Evolutionary conservation across 768 basidiomycete species (phyloP).

Genomic region (Mycena metata): DNA sequence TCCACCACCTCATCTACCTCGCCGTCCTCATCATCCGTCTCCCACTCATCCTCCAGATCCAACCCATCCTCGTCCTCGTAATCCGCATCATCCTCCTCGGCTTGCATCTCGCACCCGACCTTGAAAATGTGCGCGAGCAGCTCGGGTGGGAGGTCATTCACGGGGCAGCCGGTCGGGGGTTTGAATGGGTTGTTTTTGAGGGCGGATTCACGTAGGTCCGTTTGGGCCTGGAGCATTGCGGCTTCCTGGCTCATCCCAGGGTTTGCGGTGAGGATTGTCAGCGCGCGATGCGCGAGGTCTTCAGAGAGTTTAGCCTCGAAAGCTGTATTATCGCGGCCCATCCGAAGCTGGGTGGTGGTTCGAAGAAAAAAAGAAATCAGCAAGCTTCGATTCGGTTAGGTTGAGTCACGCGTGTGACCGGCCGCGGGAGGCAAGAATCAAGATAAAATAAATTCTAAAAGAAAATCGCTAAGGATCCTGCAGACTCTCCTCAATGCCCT

Average conservation of each 20-base stretch:
- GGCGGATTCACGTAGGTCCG: slow-evolving; percentile 41
- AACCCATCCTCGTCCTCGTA: slow-evolving; percentile 53
- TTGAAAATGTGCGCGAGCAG: slow-evolving; percentile 69
- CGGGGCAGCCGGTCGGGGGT: slow-evolving; percentile 61
- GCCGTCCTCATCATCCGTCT: slow-evolving; percentile 48
- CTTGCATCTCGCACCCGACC: slow-evolving; percentile 55
- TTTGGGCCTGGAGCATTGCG: slow-evolving; percentile 51
- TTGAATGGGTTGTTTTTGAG: slow-evolving; percentile 63
- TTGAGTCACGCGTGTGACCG: slow-evolving; percentile 15
- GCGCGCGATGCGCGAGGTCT: slow-evolving; percentile 28
- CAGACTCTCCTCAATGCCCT: slow-evolving; percentile 58
- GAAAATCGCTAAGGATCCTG: neutral
- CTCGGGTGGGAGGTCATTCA: slow-evolving; percentile 69
- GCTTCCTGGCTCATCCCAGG: slow-evolving; percentile 45
- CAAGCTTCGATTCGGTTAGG: too few species aligned
- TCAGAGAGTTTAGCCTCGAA: slow-evolving; percentile 17
- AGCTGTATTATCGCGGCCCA: slow-evolving; percentile 28
- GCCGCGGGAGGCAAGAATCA: too few species aligned
- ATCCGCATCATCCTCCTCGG: slow-evolving; percentile 50
- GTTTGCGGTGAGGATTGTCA: slow-evolving; percentile 39
- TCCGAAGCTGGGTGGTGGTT: neutral
- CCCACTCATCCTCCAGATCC: slow-evolving; percentile 50
- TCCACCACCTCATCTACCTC: slow-evolving; percentile 45
- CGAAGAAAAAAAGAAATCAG: neutral
- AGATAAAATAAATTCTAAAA: neutral